phyloP scores from a whole-genome alignment of 768 basidiomycete species.

The Rossbeevera mucosa region DNA sequence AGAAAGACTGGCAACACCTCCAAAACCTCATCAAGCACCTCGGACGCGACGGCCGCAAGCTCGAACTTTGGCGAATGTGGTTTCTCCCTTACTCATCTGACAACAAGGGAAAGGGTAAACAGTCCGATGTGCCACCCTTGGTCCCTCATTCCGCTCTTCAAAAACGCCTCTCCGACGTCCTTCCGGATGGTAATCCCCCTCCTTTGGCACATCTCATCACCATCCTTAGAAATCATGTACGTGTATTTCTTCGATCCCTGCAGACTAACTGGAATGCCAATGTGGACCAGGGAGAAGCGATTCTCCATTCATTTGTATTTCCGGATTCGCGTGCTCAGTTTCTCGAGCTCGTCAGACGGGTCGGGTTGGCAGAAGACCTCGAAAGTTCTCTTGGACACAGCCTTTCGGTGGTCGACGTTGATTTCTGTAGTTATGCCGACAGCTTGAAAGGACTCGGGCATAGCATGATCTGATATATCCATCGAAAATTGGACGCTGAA shows the following conservation, averaged over 20 bases:
- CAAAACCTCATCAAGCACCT: constrained; percentile 47
- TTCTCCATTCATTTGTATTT: constrained; percentile 61
- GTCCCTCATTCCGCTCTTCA: constrained; percentile 6
- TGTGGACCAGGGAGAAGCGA: constrained; percentile 43
- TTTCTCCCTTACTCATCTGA: constrained; percentile 38
- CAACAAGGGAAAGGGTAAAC: constrained; percentile 38
- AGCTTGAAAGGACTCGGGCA: constrained; percentile 7
- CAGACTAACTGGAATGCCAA: constrained; percentile 8
- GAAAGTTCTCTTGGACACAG: constrained; percentile 20
- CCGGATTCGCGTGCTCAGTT: constrained; percentile 74
- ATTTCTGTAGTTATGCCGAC: constrained; percentile 66
- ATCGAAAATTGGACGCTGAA: background rate
- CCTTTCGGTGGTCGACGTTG: constrained; percentile 40
- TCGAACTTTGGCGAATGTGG: constrained; percentile 77
- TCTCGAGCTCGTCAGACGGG: constrained; percentile 47
- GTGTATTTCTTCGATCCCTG: constrained; percentile 25
- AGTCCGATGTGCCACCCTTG: constrained; percentile 32
- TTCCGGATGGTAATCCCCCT: constrained; percentile 16
- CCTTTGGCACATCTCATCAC: constrained; percentile 43
- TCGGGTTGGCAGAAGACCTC: constrained; percentile 38
- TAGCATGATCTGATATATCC: constrained; percentile 3
- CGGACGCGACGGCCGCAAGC: constrained; percentile 63
- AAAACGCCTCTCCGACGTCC: constrained; percentile 7
- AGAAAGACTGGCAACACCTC: constrained; percentile 60
- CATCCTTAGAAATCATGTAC: constrained; percentile 57